Percentiles rank a stretch among this genome's conserved stretches.
Evolutionary conservation across 345 rosid species (phyloP).

Genomic region (Camelina hispida): DNA sequence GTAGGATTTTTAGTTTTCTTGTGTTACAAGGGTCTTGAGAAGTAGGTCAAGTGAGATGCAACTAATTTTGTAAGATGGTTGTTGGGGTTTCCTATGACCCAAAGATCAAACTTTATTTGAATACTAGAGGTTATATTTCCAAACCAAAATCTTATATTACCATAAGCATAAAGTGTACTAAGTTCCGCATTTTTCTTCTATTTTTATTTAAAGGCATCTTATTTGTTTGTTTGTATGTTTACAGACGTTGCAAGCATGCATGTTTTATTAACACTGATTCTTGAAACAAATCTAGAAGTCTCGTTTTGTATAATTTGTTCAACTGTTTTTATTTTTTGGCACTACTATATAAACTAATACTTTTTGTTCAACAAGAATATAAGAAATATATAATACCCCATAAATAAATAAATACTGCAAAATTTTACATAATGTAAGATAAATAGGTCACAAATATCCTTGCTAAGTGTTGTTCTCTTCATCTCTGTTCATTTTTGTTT

Average conservation of each 20-base stretch:
- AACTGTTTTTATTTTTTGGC: not conserved
- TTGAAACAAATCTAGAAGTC: conserved; percentile 7
- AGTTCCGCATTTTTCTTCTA: not conserved
- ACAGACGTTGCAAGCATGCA: conserved; percentile 15
- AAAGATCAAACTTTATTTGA: conserved; percentile 3
- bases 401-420: not conserved
- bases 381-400: conserved; percentile 1
- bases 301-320: conserved; percentile 18
- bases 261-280: conserved; percentile 13
- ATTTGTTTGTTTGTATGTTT: not conserved
- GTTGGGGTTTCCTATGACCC: conserved; percentile 43
- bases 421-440: no score
- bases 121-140: not conserved
- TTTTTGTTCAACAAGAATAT: not conserved
- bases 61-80: conserved; percentile 46
- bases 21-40: conserved; percentile 36
- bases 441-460: not conserved
- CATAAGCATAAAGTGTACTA: not conserved
- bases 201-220: conserved; percentile 3
- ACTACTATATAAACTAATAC: not conserved
- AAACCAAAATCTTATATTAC: conserved; percentile 3
- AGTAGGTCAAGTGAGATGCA: conserved; percentile 47
- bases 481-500: no score
- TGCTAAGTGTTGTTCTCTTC: not conserved
- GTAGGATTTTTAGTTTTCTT: conserved; percentile 38